Base-by-base conservation (phyloP, 129 eudicot genomes). In the Helianthus tuberosus region DNA sequence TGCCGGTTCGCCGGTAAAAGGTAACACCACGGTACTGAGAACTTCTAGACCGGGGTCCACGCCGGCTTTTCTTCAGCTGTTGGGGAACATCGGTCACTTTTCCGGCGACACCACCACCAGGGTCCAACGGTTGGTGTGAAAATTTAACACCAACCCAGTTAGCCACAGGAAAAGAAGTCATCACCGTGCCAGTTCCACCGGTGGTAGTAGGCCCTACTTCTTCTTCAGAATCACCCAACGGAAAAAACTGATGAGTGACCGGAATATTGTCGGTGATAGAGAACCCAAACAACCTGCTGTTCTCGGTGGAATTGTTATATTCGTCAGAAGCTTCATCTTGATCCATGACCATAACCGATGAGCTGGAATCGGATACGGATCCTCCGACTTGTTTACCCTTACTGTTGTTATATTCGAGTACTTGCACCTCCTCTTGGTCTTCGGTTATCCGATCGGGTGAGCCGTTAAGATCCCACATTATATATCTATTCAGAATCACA, bases 11-110 rank as follows among this genome's bases (percentile, higher is more conserved):
- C 77, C 98, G 89, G 86, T 93, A 93, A 79, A 87, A 93, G 41
- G 98, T 93, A 53, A 93, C 98, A 2, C 98, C 98, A 0, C 98
- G 89, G 62, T 93, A 93, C 71, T 93, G 98, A 1, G 98, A 93
- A 43, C 98, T 93, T 50, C 96, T 77, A 44, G 98, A 93, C 76
- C 96, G 76, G 11, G 98, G 98, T 11, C 98, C 98, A 11, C 98
- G 91, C 16, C 98, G 92, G 85, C 95, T 89, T 75, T 93, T 92
- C 80, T 89, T 92, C 1, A 73, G 44, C 9, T 90, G 91, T 80
- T 76, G 96, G 2, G 89, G 80, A 32, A 55, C 74, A 29, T 80
- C 93, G 53, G 73, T 20, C 15, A 66, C 46, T 63, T 79, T 74
- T 15, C 75, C 78, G 72, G 49, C 68, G 43, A 58, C 17, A 27